Base-by-base conservation (phyloP, 179 eudicot genomes). In the Gypsophila paniculata region DNA sequence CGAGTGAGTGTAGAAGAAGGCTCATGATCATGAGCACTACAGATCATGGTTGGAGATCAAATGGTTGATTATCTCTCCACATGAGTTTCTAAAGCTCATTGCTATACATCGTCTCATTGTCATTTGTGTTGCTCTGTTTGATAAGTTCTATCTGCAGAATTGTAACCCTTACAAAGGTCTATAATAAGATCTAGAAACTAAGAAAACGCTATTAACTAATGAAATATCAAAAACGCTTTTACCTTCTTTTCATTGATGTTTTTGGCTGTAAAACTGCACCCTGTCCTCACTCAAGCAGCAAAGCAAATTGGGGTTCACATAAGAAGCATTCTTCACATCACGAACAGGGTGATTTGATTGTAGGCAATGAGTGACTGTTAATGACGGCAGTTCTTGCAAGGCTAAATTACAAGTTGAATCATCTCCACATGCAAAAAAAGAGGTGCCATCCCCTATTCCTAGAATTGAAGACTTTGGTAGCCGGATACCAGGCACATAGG, bases 401-500 rank as follows among this genome's bases (percentile, higher is more conserved):
- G 81, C 79, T 70, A 91, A 80, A 62, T 83, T 84, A 52, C 85
- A 53, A 1, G 84, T 77, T 55, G 74, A 80, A 72, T 88, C 97
- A 68, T 89, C 89, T n/a, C 84, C 96, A 78, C 78, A 86, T 68
- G 84, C 91, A 68, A 93, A 86, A 9, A 81, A 69, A 6, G 81
- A 73, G 62, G 81, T 58, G 15, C 73, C 72, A 69, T 72, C 71
- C 68, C 61, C 65, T 68, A 76, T 61, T 63, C 72, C 83, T 6
- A 91, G 26, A 55, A 91, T 80, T 52, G 85, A 83, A 62, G 89
- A 89, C 78, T 81, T 91, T 49, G 97, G 97, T 25, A 93, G 84
- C 72, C 91, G 90, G 68, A 91, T 69, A 66, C 72, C 77, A 73
- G 84, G 83, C 64, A 93, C 91, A 81, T 78, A 74, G 60, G 85